Conservation (phyloP, 192 early-diverging fungal species). For the Backusella australiensis region DNA sequence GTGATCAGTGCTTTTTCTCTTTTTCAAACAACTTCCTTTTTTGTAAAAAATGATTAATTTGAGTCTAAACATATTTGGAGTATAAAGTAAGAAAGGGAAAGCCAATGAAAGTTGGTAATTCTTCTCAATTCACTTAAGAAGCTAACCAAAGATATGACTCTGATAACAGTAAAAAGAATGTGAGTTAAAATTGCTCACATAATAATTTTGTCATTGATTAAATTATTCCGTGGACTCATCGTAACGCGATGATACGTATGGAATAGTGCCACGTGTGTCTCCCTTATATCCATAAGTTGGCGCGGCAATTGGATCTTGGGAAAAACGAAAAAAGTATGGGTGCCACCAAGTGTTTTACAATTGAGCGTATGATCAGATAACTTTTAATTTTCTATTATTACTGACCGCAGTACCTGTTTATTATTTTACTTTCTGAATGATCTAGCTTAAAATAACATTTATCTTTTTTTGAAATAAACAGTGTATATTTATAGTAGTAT, state of each 20-base stretch:
- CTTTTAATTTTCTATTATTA: background rate
- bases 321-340: background rate
- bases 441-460: background rate
- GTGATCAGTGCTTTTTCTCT: constrained; percentile 1
- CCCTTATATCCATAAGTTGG: background rate
- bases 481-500: background rate
- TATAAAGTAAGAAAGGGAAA: background rate
- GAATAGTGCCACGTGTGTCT: constrained; percentile 4
- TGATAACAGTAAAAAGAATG: background rate
- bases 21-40: background rate
- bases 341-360: background rate
- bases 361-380: background rate
- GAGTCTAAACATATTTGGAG: background rate
- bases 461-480: background rate
- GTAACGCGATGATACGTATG: constrained; percentile 2
- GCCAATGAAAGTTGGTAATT: background rate
- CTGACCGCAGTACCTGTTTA: background rate
- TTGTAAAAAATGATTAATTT: background rate
- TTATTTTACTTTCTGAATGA: background rate
- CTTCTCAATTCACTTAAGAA: background rate
- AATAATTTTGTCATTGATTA: background rate
- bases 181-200: background rate
- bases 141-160: background rate
- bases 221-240: background rate
- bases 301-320: constrained; percentile 3